These are phyloP conservation scores for Kodamaea alishanica DNA, from an alignment of 1,139 yeast species.

Conservation along the genomic window DNA sequence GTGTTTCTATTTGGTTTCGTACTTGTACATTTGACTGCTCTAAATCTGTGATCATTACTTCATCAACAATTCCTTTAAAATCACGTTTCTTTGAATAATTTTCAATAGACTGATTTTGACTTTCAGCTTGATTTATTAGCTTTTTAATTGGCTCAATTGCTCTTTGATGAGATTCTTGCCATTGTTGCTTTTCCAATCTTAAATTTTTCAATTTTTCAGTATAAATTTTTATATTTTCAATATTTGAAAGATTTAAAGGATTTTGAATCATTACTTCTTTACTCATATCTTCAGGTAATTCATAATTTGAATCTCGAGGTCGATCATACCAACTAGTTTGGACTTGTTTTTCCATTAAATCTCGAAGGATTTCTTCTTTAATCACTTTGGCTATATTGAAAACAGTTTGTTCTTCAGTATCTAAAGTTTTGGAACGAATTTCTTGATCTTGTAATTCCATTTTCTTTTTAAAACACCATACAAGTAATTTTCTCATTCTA, in stretches of 20 bases:
- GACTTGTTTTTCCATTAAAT: constrained; percentile 55
- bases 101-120: neutral
- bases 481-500: constrained; percentile 62
- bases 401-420: constrained; percentile 36
- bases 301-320: constrained; percentile 11
- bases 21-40: no score
- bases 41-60: no score
- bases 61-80: no score
- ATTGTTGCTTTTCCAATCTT: constrained; percentile 44
- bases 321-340: constrained; percentile 62
- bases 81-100: no score
- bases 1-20: no score
- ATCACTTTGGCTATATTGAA: constrained; percentile 58
- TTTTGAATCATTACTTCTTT: constrained; percentile 20
- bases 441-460: constrained; percentile 37
- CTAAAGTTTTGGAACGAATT: constrained; percentile 18
- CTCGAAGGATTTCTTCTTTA: constrained; percentile 60
- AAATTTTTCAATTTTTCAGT: constrained; percentile 42
- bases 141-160: constrained; percentile 20
- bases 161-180: constrained; percentile 37
- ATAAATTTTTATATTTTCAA: constrained; percentile 13
- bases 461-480: constrained; percentile 63
- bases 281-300: constrained; percentile 15
- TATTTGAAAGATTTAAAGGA: constrained; percentile 14
- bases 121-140: constrained; percentile 10